phyloP scores from a whole-genome alignment of 805 yeast species.

The Saccharomyces jurei region DNA sequence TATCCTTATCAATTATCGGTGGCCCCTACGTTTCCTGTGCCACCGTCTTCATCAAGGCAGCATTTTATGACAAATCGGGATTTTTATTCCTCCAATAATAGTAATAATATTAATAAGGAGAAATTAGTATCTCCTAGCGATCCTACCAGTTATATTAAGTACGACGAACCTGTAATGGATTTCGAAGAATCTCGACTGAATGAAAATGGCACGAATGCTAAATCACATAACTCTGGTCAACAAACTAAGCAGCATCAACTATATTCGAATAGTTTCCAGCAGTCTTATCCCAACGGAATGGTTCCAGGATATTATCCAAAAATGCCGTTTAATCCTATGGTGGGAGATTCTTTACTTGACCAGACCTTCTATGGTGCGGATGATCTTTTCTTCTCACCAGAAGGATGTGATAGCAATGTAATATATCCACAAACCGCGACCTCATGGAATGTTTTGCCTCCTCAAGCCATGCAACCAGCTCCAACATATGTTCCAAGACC shows the following conservation, averaged over 20 bases:
- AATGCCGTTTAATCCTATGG: constrained; percentile 4
- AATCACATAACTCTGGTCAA: background rate
- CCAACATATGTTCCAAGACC: constrained; percentile 13
- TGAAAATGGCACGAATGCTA: background rate
- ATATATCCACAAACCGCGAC: constrained; percentile 6
- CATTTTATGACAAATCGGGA: constrained; percentile 22
- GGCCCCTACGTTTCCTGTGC: constrained; percentile 9
- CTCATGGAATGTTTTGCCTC: constrained; percentile 14
- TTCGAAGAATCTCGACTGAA: background rate
- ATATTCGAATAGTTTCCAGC: constrained; percentile 6
- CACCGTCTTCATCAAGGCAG: constrained; percentile 15
- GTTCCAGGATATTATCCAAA: constrained; percentile 9
- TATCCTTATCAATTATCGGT: background rate
- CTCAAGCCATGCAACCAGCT: constrained; percentile 18
- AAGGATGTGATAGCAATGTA: constrained; percentile 14
- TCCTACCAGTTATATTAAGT: constrained; percentile 1
- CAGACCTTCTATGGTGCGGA: constrained; percentile 11
- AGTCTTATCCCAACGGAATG: constrained; percentile 5
- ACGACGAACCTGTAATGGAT: background rate
- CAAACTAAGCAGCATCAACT: background rate
- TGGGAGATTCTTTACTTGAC: constrained; percentile 1
- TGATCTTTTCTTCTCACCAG: constrained; percentile 10
- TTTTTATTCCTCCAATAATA: constrained; percentile 13
- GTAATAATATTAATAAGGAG: constrained; percentile 5
- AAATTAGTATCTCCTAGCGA: constrained; percentile 6